These are phyloP conservation scores for Sanguinoderma infundibulare DNA, from an alignment of 1,284 basidiomycete genomes.

Conservation along the genomic window DNA sequence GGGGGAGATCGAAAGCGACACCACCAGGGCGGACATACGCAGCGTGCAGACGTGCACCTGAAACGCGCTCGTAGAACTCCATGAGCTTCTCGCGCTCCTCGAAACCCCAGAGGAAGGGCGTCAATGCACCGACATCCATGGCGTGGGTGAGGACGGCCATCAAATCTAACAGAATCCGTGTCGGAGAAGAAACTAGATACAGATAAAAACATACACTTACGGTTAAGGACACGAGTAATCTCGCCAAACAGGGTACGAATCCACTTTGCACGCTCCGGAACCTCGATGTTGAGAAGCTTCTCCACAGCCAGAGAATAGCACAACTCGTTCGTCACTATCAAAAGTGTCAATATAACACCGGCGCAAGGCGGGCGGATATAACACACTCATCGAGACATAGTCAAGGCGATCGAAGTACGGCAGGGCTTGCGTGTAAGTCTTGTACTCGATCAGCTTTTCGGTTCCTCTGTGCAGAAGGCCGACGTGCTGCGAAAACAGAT, in stretches of 20 bases:
- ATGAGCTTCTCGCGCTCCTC: constrained; percentile 99
- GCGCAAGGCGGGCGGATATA: neutral
- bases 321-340: constrained; percentile 91
- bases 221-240: constrained; percentile 95
- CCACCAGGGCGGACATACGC: constrained; percentile 99
- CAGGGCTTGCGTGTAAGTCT: constrained; percentile 97
- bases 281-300: constrained; percentile 97
- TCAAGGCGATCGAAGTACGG: constrained; percentile 99
- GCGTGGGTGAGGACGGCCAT: constrained; percentile 98
- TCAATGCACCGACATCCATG: constrained; percentile 97
- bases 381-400: constrained; percentile 97
- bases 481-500: constrained; percentile 76
- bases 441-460: constrained; percentile 99
- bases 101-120: constrained; percentile 99
- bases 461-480: constrained; percentile 97
- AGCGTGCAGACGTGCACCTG: constrained; percentile 95
- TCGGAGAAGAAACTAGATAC: constrained; percentile 1
- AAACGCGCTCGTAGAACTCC: constrained; percentile 99
- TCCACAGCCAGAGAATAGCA: constrained; percentile 98
- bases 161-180: constrained; percentile 58
- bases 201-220: constrained; percentile 44
- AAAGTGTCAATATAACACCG: neutral
- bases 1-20: constrained; percentile 97
- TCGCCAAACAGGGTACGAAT: constrained; percentile 98
- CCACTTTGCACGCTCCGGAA: constrained; percentile 99